These are phyloP conservation scores for Saturnispora serradocipensis DNA, from an alignment of 805 yeast species.

Conservation along the genomic window DNA sequence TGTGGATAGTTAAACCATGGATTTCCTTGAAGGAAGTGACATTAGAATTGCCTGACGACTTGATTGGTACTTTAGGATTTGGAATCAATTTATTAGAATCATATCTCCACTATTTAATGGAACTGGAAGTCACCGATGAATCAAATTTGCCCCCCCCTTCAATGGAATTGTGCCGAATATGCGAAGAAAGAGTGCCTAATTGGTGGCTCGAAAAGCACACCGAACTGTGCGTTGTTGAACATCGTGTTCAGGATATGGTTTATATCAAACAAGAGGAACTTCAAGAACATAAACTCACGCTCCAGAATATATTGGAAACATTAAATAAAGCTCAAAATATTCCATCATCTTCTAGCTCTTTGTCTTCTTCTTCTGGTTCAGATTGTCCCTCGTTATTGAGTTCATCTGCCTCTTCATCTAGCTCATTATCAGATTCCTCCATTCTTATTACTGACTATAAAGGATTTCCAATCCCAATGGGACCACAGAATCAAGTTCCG, in stretches of 20 bases:
- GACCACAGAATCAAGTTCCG: constrained; percentile 10
- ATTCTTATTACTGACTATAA: constrained; percentile 40
- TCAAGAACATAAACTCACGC: constrained; percentile 54
- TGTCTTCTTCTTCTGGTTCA: constrained; percentile 23
- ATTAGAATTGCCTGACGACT: constrained; percentile 57
- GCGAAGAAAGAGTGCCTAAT: constrained; percentile 84
- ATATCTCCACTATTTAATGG: constrained; percentile 57
- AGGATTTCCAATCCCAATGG: constrained; percentile 38
- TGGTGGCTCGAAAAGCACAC: constrained; percentile 96
- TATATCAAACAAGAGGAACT: constrained; percentile 68
- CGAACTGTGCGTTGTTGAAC: constrained; percentile 79
- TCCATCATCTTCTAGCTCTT: constrained; percentile 1
- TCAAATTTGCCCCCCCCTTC: constrained; percentile 68
- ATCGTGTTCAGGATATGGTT: constrained; percentile 68
- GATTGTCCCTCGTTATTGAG: constrained; percentile 19
- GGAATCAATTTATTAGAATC: constrained; percentile 79
- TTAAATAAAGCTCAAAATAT: constrained; percentile 20
- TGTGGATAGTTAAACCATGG: constrained; percentile 89
- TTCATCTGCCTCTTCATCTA: constrained; percentile 9
- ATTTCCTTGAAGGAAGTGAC: constrained; percentile 50
- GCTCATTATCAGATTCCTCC: constrained; percentile 12
- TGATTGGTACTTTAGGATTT: constrained; percentile 75
- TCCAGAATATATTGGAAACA: constrained; percentile 36
- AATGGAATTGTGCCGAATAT: constrained; percentile 77
- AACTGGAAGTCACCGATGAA: constrained; percentile 54